These are phyloP conservation scores for Trypanosomatidae sp. DNA, from an alignment of 208 protist genomes.

Conservation along the genomic window DNA sequence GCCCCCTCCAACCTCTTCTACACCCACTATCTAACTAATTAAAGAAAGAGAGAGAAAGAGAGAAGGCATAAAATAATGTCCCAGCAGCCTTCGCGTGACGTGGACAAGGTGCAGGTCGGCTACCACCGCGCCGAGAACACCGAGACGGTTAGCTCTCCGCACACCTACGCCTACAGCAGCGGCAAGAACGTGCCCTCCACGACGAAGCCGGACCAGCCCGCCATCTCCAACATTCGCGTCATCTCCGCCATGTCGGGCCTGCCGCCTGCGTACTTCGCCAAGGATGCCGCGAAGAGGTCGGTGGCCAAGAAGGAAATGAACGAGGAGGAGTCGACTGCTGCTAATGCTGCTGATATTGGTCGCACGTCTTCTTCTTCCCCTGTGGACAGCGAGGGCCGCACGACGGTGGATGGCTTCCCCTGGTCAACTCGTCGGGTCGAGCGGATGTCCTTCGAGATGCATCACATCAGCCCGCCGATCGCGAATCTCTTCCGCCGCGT, in stretches of 20 bases:
- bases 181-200: slow-evolving; percentile 42
- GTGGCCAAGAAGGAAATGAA: slow-evolving; percentile 32
- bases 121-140: slow-evolving; percentile 78
- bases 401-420: slow-evolving; percentile 38
- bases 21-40: too few relatives aligned
- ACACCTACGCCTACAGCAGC: slow-evolving; percentile 63
- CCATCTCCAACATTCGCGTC: slow-evolving; percentile 76
- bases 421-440: slow-evolving; percentile 72
- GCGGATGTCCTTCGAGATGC: slow-evolving; percentile 84
- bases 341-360: too few relatives aligned
- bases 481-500: slow-evolving; percentile 98
- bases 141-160: slow-evolving; percentile 84
- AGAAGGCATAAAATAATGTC: too few relatives aligned
- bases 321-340: too few relatives aligned
- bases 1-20: too few relatives aligned
- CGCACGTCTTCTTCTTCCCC: too few relatives aligned
- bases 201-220: slow-evolving; percentile 55
- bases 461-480: slow-evolving; percentile 82
- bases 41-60: too few relatives aligned
- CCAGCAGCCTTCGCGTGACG: too few relatives aligned
- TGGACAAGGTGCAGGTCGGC: slow-evolving; percentile 69
- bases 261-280: slow-evolving; percentile 27
- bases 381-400: too few relatives aligned
- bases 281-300: slow-evolving; percentile 3
- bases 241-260: slow-evolving; percentile 60